phyloP scores from a whole-genome alignment of 257 asterid species.

The Scutellaria baicalensis region DNA sequence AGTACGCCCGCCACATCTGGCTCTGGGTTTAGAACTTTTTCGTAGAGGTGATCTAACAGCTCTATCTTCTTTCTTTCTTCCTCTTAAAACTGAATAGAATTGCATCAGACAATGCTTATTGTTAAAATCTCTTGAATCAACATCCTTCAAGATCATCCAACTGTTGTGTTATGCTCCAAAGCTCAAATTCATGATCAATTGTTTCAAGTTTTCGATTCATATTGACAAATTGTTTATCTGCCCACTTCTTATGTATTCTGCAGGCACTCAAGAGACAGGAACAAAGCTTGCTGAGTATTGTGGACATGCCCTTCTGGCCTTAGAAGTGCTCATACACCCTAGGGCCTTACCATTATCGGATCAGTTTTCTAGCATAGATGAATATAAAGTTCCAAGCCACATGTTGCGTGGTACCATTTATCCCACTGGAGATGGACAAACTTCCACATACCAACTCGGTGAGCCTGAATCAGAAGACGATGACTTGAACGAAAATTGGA shows the following conservation, averaged over 20 bases:
- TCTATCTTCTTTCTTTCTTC: neutral
- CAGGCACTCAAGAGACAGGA: constrained; percentile 57
- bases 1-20: constrained; percentile 60
- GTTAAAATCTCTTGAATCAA: too few species aligned
- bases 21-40: constrained; percentile 57
- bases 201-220: neutral
- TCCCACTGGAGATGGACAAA: constrained; percentile 18
- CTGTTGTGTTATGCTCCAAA: neutral
- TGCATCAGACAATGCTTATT: neutral
- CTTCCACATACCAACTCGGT: constrained; percentile 15
- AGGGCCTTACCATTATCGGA: constrained; percentile 53
- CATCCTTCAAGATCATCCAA: too few species aligned
- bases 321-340: constrained; percentile 78
- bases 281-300: constrained; percentile 55
- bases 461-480: constrained; percentile 49
- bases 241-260: constrained; percentile 2
- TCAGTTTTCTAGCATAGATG: constrained; percentile 14
- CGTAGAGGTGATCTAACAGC: constrained; percentile 45
- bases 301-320: constrained; percentile 53
- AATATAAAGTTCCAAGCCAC: constrained; percentile 19
- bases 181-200: too few species aligned
- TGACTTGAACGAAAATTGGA: constrained; percentile 52
- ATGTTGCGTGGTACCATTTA: constrained; percentile 18
- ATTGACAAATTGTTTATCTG: neutral
- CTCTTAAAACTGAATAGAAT: neutral